Evolutionary conservation across 805 yeast genomes (phyloP), one percentile per base, ranked within the genome.

Genomic region (Sungouiozyma intestinalis): DNA sequence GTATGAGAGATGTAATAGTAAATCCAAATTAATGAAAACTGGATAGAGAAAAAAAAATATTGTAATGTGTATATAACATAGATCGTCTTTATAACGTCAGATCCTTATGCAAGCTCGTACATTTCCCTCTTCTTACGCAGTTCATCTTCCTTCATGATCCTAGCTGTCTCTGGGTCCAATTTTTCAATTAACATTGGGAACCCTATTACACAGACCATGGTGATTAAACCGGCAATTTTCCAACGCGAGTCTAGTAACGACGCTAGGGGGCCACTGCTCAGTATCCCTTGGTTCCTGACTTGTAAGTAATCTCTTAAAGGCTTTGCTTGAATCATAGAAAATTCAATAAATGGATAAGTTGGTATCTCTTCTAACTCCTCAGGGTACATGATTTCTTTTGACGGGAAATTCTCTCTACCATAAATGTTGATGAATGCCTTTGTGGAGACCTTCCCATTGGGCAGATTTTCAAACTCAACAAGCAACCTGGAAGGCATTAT

Each of bases 1-100:
- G 41, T 80, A 80, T 55, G 85, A 80, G 54, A 68, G 73, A 53
- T 77, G 47, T 48, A 52, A 48, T 35, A 45, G 41, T 27, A 37
- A 24, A 36, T 29, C 49, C 35, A 19, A 48, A 45, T 35, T 39
- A 35, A 40, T 39, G 35, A 8, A 43, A 45, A 34, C 16, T 31
- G 11, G 21, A 11, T 19, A 20, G 35, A 6, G 16, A 32, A 6
- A 40, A 27, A 16, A n/a, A 35, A 32, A 17, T 19, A 21, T 35
- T 14, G 31, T n/a, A n/a, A 4, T 33, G 19, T 20, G 3, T 11
- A 18, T 32, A 17, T 8, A 17, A n/a, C 6, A 14, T 21, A 36
- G 31, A 15, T 18, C 14, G n/a, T 36, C 9, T 21, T n/a, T 11
- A n/a, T 36, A 20, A n/a, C 17, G 4, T 16, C 24, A 9, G 13